Conservation (phyloP, 805 yeast species). For the Suhomyces pyralidae region DNA sequence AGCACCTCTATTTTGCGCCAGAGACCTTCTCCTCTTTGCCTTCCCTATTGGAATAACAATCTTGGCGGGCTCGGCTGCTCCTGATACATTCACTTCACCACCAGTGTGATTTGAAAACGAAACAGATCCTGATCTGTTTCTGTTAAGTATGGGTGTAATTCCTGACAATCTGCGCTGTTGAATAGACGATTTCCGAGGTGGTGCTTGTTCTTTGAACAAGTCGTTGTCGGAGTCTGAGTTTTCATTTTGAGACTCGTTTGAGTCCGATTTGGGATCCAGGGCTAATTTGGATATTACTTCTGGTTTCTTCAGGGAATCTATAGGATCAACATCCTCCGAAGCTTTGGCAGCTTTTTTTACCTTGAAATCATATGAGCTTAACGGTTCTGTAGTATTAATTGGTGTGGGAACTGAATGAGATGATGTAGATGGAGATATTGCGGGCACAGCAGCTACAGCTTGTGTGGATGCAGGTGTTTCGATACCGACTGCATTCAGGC, state of each 20-base stretch:
- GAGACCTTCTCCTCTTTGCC: conserved; percentile 29
- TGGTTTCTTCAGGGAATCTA: conserved; percentile 9
- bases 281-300: not conserved
- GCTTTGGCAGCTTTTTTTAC: conserved; percentile 2
- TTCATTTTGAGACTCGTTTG: not conserved
- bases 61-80: conserved; percentile 25
- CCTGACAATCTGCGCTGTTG: conserved; percentile 37
- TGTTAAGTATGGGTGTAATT: conserved; percentile 21
- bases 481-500: not conserved
- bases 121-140: conserved; percentile 29
- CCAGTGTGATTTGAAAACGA: conserved; percentile 18
- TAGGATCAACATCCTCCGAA: conserved; percentile 26
- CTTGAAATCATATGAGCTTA: conserved; percentile 5
- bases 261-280: not conserved
- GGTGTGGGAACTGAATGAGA: not conserved
- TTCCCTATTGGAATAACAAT: conserved; percentile 39
- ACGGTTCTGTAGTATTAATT: not conserved
- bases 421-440: not conserved
- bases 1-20: conserved; percentile 10
- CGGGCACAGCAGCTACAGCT: not conserved
- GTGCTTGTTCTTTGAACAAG: conserved; percentile 28
- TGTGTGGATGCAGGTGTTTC: conserved; percentile 12
- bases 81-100: conserved; percentile 9
- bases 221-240: conserved; percentile 24
- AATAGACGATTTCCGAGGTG: conserved; percentile 28